Evolutionary conservation across 805 yeast genomes (phyloP).

Genomic region (Schwanniomyces sp.): DNA sequence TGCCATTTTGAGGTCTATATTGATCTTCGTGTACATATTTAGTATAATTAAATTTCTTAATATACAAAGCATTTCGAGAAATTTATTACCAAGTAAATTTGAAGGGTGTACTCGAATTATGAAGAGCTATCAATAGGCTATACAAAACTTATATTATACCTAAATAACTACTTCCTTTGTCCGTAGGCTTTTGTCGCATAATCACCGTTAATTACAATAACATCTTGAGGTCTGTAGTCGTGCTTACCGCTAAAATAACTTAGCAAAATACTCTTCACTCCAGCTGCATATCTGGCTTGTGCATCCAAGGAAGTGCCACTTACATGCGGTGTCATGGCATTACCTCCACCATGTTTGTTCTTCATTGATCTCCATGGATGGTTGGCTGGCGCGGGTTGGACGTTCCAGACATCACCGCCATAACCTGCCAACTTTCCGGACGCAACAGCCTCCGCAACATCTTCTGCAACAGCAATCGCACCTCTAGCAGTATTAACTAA

Average conservation of each 20-base stretch:
- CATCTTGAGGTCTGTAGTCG: slow-evolving; percentile 75
- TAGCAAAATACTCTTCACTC: slow-evolving; percentile 64
- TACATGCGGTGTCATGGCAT: slow-evolving; percentile 83
- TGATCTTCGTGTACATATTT: neutral
- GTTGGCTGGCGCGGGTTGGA: slow-evolving; percentile 77
- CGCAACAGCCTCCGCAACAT: slow-evolving; percentile 70
- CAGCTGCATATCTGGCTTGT: slow-evolving; percentile 69
- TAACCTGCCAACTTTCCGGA: slow-evolving; percentile 73
- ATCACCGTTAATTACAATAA: slow-evolving; percentile 68
- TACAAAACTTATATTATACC: neutral
- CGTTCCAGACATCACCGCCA: slow-evolving; percentile 85
- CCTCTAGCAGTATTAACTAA: slow-evolving; percentile 82
- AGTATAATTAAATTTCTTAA: neutral
- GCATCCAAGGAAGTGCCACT: slow-evolving; percentile 83
- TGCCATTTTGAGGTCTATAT: neutral
- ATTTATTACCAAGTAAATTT: neutral
- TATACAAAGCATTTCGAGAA: neutral
- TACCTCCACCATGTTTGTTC: slow-evolving; percentile 70
- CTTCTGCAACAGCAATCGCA: slow-evolving; percentile 71
- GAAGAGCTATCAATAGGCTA: neutral
- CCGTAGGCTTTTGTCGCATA: slow-evolving; percentile 79
- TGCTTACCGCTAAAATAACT: slow-evolving; percentile 60
- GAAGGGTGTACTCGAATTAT: neutral
- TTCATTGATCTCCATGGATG: slow-evolving; percentile 77
- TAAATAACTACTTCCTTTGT: slow-evolving; percentile 21